A percentile compares a stretch with the other conserved stretches of the same genome.
Evolutionary conservation across 768 basidiomycete genomes (phyloP).

Genomic region (Clathrus columnatus): DNA sequence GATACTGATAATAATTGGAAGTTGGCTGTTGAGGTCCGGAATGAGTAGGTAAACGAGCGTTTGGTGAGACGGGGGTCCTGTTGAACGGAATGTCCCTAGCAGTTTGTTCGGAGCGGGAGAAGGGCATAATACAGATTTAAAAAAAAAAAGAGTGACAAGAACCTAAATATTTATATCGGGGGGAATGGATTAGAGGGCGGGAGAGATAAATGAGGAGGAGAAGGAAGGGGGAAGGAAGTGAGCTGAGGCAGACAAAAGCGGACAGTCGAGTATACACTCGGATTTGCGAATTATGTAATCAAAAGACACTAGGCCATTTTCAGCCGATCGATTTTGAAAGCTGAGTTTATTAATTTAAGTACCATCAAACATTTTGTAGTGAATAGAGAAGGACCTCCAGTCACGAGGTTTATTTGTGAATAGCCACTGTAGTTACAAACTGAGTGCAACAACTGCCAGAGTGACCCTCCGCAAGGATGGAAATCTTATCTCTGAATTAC

Average conservation of each 20-base stretch:
- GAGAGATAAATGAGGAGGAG: not conserved
- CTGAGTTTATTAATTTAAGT: too few relatives aligned
- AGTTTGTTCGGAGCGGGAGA: not conserved
- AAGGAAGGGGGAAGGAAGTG: not conserved
- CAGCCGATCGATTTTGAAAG: not conserved
- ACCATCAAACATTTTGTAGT: not conserved
- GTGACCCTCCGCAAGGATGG: too few relatives aligned
- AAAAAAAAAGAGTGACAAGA: not conserved
- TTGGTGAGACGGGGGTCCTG: too few relatives aligned
- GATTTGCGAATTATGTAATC: not conserved
- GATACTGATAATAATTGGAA: constrained; percentile 23
- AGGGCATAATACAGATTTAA: constrained; percentile 6
- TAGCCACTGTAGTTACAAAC: not conserved
- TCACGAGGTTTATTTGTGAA: not conserved
- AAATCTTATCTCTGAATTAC: too few relatives aligned
- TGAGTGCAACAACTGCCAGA: too few relatives aligned
- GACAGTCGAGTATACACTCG: not conserved
- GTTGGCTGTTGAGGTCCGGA: constrained; percentile 35
- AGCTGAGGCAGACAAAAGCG: not conserved
- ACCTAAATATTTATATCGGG: not conserved
- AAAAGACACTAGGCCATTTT: not conserved
- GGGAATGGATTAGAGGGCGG: not conserved
- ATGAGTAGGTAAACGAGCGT: constrained; percentile 29
- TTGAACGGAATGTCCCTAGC: constrained; percentile 4
- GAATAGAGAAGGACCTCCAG: not conserved